Conservation (phyloP, 148 eudicot genomes). For the Vaccinium macrocarpon region DNA sequence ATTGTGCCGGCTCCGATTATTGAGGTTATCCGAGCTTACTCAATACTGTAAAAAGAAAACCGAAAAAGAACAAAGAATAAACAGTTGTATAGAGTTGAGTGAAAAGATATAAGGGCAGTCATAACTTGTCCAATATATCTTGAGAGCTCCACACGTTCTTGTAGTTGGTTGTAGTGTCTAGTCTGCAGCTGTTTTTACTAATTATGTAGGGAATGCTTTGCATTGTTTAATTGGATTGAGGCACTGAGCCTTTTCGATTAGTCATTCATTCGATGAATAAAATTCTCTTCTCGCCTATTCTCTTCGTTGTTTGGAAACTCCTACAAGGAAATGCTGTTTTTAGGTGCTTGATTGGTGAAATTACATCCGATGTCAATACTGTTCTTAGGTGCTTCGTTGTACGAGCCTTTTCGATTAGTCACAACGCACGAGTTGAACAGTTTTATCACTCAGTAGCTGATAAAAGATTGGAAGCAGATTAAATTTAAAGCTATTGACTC, state of each 20-base stretch:
- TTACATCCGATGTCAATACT: neutral
- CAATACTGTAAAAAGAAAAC: slow-evolving; percentile 60
- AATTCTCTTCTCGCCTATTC: slow-evolving; percentile 3
- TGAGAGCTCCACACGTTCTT: slow-evolving; percentile 20
- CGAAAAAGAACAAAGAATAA: neutral
- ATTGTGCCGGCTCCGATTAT: slow-evolving; percentile 94
- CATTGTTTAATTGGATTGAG: slow-evolving; percentile 33
- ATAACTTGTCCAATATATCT: neutral
- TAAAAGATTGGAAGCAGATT: too few species aligned
- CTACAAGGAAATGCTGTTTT: neutral
- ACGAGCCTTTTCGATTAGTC: too few species aligned
- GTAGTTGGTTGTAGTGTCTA: slow-evolving; percentile 25
- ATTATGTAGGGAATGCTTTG: slow-evolving; percentile 26
- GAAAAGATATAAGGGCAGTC: slow-evolving; percentile 12
- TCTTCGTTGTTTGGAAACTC: neutral
- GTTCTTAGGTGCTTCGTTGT: neutral
- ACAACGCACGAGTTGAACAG: neutral
- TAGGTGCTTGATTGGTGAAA: neutral
- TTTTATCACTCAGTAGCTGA: too few species aligned
- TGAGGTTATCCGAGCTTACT: slow-evolving; percentile 92
- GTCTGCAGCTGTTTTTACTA: slow-evolving; percentile 22
- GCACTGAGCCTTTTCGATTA: slow-evolving; percentile 20
- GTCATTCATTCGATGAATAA: slow-evolving; percentile 36
- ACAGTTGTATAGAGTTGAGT: slow-evolving; percentile 8
- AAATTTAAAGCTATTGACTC: too few species aligned